Conservation (phyloP, 805 yeast species). For the Clavispora phyllophila region DNA sequence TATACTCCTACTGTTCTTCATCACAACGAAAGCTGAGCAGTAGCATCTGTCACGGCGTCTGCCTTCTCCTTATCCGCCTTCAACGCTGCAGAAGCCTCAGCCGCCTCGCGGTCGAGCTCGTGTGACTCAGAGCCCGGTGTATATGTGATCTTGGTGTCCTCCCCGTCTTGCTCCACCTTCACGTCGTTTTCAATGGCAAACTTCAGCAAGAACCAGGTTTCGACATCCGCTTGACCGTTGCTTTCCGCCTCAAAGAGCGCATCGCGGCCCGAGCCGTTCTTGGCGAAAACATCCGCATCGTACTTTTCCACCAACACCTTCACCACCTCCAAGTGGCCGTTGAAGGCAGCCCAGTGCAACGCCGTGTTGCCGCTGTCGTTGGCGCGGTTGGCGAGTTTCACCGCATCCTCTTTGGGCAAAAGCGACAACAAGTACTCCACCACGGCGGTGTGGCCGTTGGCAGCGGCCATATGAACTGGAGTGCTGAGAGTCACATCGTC, state of each 20-base stretch:
- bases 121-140: constrained; percentile 41
- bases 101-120: constrained; percentile 35
- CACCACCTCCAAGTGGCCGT: constrained; percentile 75
- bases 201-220: constrained; percentile 67
- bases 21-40: not conserved
- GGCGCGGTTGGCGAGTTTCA: constrained; percentile 23
- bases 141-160: constrained; percentile 39
- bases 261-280: constrained; percentile 75
- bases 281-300: constrained; percentile 75
- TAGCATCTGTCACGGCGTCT: constrained; percentile 29
- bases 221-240: constrained; percentile 69
- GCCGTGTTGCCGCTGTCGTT: constrained; percentile 92
- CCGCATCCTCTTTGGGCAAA: constrained; percentile 41
- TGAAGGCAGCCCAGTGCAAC: constrained; percentile 92
- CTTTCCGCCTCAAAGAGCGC: constrained; percentile 85
- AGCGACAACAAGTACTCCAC: constrained; percentile 54
- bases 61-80: constrained; percentile 27
- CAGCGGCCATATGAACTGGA: constrained; percentile 92
- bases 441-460: constrained; percentile 80
- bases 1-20: not conserved
- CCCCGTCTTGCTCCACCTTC: constrained; percentile 37
- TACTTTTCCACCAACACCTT: constrained; percentile 65
- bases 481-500: constrained; percentile 68
- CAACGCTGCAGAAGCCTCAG: constrained; percentile 15
- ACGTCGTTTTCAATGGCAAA: constrained; percentile 61